Percentiles rank a stretch among this genome's conserved stretches.
phyloP scores from a whole-genome alignment of 1,139 yeast genomes.

The Geotrichum cucujoidarum region DNA sequence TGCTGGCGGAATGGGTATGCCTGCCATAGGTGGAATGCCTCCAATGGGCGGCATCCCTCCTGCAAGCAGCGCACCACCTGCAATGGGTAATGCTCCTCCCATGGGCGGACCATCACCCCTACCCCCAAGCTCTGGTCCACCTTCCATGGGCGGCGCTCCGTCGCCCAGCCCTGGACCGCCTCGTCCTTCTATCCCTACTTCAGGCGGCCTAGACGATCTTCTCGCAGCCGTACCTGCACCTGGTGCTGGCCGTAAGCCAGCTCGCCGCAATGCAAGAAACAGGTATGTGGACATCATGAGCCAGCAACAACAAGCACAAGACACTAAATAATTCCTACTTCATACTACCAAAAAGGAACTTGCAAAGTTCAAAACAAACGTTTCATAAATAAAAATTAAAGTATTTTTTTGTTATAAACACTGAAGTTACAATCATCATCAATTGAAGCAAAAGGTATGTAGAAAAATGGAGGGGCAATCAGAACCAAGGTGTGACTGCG shows the following conservation, averaged over 20 bases:
- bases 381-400: too few relatives aligned
- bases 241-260: constrained; percentile 43
- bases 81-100: neutral
- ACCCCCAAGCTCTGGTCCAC: constrained; percentile 1
- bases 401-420: too few relatives aligned
- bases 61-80: neutral
- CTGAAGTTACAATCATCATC: too few relatives aligned
- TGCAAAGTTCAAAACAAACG: too few relatives aligned
- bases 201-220: constrained; percentile 62
- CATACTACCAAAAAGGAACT: too few relatives aligned
- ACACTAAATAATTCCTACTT: neutral
- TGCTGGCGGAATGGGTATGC: neutral
- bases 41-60: neutral
- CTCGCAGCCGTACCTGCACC: constrained; percentile 45
- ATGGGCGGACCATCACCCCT: constrained; percentile 1
- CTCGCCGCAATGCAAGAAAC: constrained; percentile 62
- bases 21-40: neutral
- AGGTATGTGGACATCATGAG: constrained; percentile 78
- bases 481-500: too few relatives aligned
- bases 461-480: too few relatives aligned
- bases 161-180: neutral
- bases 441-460: too few relatives aligned
- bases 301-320: constrained; percentile 23
- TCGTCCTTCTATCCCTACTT: constrained; percentile 6
- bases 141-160: constrained; percentile 1